phyloP scores from a whole-genome alignment of 2,329 filamentous ascomycete genomes.

The Calonectria fujianensis region DNA sequence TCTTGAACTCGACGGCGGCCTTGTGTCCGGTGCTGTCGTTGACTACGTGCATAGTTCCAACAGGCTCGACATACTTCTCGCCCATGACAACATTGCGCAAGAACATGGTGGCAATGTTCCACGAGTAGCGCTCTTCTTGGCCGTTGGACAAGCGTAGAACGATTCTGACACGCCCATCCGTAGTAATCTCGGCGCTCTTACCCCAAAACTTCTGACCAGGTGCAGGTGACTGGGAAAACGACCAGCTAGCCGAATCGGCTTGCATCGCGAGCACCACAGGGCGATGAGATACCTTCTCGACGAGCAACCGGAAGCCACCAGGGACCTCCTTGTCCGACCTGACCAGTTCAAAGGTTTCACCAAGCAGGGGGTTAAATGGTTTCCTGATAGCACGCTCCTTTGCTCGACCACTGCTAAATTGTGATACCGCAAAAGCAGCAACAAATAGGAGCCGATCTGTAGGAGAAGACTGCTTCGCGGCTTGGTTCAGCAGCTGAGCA shows the following conservation, averaged over 20 bases:
- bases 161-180: constrained; percentile 89
- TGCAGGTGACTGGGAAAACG: constrained; percentile 88
- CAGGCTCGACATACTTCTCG: constrained; percentile 98
- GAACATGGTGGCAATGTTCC: constrained; percentile 92
- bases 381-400: constrained; percentile 96
- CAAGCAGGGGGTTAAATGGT: constrained; percentile 97
- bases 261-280: constrained; percentile 95
- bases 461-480: constrained; percentile 76
- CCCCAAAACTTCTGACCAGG: constrained; percentile 99
- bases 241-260: constrained; percentile 90
- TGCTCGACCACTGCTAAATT: constrained; percentile 86
- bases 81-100: constrained; percentile 97
- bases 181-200: constrained; percentile 95
- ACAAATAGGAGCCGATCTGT: constrained; percentile 87
- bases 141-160: constrained; percentile 80
- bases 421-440: constrained; percentile 91
- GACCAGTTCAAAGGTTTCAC: constrained; percentile 95
- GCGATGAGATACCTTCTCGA: constrained; percentile 95
- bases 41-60: constrained; percentile 89
- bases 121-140: constrained; percentile 89
- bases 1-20: constrained; percentile 92
- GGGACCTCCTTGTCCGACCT: constrained; percentile 84
- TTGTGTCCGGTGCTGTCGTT: constrained; percentile 91
- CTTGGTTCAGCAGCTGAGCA: constrained; percentile 86
- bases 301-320: constrained; percentile 89